Conservation (phyloP, 225 moss, liverwort and hornwort species). For the Polytrichum formosum region DNA sequence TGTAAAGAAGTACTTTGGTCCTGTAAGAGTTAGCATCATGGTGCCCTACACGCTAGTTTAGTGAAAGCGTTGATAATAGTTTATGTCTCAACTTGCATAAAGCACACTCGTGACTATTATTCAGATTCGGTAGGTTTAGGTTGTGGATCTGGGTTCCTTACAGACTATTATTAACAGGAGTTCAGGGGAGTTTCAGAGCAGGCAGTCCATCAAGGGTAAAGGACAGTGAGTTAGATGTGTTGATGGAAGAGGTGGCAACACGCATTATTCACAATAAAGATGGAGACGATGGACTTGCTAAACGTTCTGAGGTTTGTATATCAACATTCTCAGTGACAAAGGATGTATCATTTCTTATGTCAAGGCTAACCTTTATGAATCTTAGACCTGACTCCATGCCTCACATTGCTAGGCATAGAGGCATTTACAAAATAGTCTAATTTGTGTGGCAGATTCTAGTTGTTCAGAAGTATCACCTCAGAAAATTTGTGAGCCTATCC, state of each 20-base stretch:
- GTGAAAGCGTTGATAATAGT: not conserved
- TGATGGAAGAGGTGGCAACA: slow-evolving; percentile 42
- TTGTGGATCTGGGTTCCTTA: slow-evolving; percentile 29
- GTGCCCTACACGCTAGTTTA: not conserved
- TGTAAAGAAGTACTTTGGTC: too few species aligned
- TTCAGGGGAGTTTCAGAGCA: slow-evolving; percentile 16
- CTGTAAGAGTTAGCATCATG: not conserved
- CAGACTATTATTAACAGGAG: slow-evolving; percentile 34
- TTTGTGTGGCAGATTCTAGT: too few species aligned
- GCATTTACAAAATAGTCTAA: too few species aligned
- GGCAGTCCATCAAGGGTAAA: slow-evolving; percentile 12
- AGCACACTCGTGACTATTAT: too few species aligned
- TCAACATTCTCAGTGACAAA: not conserved
- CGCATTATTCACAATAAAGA: slow-evolving; percentile 42
- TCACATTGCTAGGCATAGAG: too few species aligned
- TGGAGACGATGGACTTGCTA: slow-evolving; percentile 52
- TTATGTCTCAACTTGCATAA: too few species aligned
- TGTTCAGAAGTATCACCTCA: too few species aligned
- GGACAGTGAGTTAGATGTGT: slow-evolving; percentile 28
- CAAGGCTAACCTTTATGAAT: not conserved
- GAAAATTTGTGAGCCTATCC: too few species aligned
- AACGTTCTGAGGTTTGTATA: slow-evolving; percentile 65
- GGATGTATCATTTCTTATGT: not conserved
- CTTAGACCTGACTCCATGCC: too few species aligned
- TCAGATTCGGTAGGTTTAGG: not conserved